Conservation (phyloP, 768 basidiomycete species). For the Cystofilobasidium bisporidii region DNA sequence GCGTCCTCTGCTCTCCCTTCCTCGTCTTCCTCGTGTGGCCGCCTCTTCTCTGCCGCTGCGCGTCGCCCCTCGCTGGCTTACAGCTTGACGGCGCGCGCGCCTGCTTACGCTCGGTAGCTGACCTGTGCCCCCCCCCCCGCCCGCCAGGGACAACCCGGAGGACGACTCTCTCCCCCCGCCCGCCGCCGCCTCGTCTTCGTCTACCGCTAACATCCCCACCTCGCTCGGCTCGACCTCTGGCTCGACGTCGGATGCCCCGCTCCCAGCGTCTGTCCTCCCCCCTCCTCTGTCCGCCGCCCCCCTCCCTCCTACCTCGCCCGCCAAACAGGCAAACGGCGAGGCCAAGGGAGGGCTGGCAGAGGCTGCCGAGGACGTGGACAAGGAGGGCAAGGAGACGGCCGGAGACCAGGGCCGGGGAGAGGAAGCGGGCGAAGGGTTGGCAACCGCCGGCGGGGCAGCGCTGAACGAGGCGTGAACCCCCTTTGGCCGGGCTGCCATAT, state of each 20-base stretch:
- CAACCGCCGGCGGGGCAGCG: slow-evolving; percentile 11
- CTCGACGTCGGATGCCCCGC: too few relatives aligned
- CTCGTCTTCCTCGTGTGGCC: background rate
- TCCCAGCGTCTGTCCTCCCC: slow-evolving; percentile 11
- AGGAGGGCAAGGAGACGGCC: slow-evolving; percentile 8
- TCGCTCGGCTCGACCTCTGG: background rate
- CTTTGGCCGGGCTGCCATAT: too few relatives aligned
- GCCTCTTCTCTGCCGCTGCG: too few relatives aligned
- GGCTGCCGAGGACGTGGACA: slow-evolving; percentile 16
- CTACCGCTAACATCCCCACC: background rate
- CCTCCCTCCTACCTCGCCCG: background rate
- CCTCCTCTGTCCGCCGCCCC: slow-evolving; percentile 19
- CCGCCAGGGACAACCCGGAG: slow-evolving; percentile 20
- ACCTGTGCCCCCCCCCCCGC: background rate
- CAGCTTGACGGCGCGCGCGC: too few relatives aligned
- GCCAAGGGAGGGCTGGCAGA: slow-evolving; percentile 1
- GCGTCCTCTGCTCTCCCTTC: background rate
- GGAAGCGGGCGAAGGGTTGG: slow-evolving; percentile 25
- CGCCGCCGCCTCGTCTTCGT: background rate
- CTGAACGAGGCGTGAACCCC: slow-evolving; percentile 3
- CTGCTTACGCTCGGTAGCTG: too few relatives aligned
- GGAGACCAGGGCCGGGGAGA: slow-evolving; percentile 19
- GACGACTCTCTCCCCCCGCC: background rate
- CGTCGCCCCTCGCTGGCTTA: background rate
- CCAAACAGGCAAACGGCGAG: background rate